Conservation (phyloP, 1,284 basidiomycete genomes). For the Baeospora myosura region DNA sequence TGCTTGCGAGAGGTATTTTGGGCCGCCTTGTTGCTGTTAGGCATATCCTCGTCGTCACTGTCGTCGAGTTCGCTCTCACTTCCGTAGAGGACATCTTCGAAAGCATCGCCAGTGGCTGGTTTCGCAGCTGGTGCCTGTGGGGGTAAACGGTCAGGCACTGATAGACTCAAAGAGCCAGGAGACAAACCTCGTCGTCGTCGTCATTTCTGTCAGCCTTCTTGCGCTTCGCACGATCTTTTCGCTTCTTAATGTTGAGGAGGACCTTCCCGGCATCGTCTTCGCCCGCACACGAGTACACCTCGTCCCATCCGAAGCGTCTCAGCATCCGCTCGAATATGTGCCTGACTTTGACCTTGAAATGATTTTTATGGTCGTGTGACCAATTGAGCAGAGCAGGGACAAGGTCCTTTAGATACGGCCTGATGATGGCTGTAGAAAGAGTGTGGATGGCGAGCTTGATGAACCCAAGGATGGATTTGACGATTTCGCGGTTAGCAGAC, state of each 20-base stretch:
- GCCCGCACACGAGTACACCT: constrained; percentile 70
- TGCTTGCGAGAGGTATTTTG: constrained; percentile 28
- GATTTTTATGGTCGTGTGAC: constrained; percentile 98
- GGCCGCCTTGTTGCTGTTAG: constrained; percentile 19
- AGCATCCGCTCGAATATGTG: constrained; percentile 97
- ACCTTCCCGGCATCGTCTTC: constrained; percentile 74
- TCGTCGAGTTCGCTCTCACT: constrained; percentile 83
- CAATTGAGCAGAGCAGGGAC: constrained; percentile 85
- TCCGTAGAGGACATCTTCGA: constrained; percentile 93
- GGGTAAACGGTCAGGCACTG: constrained; percentile 7
- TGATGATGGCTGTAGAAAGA: constrained; percentile 64
- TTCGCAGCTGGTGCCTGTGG: constrained; percentile 33
- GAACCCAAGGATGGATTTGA: constrained; percentile 93
- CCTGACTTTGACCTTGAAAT: constrained; percentile 95
- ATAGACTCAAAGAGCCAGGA: constrained; percentile 1
- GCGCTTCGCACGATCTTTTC: constrained; percentile 86
- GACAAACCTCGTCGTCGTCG: constrained; percentile 45
- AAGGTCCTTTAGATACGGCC: constrained; percentile 68
- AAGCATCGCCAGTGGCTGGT: constrained; percentile 72
- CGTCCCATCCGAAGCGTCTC: constrained; percentile 84
- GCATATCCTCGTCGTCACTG: constrained; percentile 59
- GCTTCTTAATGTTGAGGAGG: constrained; percentile 84
- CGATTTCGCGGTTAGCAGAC: constrained; percentile 94
- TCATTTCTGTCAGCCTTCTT: constrained; percentile 51
- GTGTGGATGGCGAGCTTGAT: constrained; percentile 91